Evolutionary conservation across 805 yeast species (phyloP).

Genomic region (Ogataea haglerorum): DNA sequence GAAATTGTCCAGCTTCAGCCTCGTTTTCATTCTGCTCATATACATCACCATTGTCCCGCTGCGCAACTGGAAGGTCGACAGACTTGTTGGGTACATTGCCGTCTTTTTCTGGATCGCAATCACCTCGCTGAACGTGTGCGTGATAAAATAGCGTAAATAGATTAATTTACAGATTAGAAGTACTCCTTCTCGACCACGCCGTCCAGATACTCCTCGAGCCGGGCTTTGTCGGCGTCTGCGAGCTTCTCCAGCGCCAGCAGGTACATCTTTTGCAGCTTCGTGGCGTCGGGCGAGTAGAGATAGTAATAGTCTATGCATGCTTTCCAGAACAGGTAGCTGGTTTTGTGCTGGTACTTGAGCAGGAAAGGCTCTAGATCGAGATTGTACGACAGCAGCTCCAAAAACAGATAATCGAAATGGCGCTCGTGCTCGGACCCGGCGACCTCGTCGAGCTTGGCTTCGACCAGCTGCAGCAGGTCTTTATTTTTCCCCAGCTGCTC

Average conservation of each 20-base stretch:
- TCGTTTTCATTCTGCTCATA: constrained; percentile 37
- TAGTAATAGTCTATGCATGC: constrained; percentile 21
- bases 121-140: constrained; percentile 18
- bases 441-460: constrained; percentile 26
- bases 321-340: constrained; percentile 24
- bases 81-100: constrained; percentile 36
- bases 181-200: constrained; percentile 8
- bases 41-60: constrained; percentile 41
- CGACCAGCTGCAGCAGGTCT: constrained; percentile 30
- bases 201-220: constrained; percentile 1
- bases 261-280: constrained; percentile 9
- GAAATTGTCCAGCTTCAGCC: constrained; percentile 37
- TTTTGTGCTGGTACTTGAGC: constrained; percentile 22
- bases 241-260: constrained; percentile 4
- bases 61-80: constrained; percentile 44
- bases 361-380: constrained; percentile 27
- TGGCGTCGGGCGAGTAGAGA: constrained; percentile 15
- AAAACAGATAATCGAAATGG: constrained; percentile 36
- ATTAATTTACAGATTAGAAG: constrained; percentile 3
- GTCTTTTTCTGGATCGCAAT: constrained; percentile 32
- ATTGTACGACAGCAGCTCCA: constrained; percentile 30
- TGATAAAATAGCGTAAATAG: constrained; percentile 4
- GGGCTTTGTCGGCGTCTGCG: background rate
- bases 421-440: constrained; percentile 24
- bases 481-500: constrained; percentile 35